Evolutionary conservation across 768 basidiomycete species (phyloP), one percentile per base, ranked within the genome.

Genomic region (Antrodiella citrinella): DNA sequence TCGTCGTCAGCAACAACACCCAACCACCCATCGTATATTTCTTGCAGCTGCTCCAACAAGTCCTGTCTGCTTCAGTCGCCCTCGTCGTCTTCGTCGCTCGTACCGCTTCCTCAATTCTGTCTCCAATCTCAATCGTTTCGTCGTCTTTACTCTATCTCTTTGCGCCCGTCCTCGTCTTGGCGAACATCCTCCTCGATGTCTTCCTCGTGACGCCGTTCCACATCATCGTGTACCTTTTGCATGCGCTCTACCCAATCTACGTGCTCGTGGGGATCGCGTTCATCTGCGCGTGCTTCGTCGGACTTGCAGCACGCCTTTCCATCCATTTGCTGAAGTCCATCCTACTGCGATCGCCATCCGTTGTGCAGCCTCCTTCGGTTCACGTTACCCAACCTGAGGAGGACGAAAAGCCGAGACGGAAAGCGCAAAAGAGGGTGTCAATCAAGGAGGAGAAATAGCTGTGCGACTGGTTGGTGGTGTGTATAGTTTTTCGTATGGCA

Each of bases 151-250:
- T 58, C 4, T 77, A 76, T 55, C 26, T 79, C 30, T 56, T 84
- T 45, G 72, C 74, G 2, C 82, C 83, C 1, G 45, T 76, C 45
- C 59, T 69, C 24, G 64, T 76, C 45, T 64, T 77, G 51, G 25
- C 68, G 25, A 59, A 74, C 11, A 58, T 80, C 21, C 18, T 70
- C 4, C 51, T 72, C 20, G 68, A 74, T 43, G 35, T 73, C 20
- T 65, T 75, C 49, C 38, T 84, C 2, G 62, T 67, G 54, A 65
- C 69, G 19, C 83, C 83, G 0, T 75, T 73, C 55, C 54, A 58
- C 11, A 59, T 73, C 26, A 4, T 56, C 15, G 23, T 26, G 9
- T n/a, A 44, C 5, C 12, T 57, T 35, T 24, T 49, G 20, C 50
- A 50, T 25, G 57, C 55, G 22, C 18, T 62, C 13, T 61, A 64